Base-by-base conservation (phyloP, 1,139 yeast genomes). In the Suhomyces coccinellae region DNA sequence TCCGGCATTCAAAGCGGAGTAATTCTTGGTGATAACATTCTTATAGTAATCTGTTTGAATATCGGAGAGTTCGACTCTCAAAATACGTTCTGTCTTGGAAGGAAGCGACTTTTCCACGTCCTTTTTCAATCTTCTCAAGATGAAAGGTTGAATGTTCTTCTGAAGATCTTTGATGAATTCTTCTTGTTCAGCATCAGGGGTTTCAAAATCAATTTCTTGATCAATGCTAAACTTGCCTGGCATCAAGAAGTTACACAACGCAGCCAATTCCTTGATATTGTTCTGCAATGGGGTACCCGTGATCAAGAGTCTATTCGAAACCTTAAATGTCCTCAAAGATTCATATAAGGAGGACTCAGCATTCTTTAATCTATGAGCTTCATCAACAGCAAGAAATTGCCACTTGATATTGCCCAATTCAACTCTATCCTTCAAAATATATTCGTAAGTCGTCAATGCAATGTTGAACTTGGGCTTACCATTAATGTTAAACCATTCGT, bases 231-330 rank as follows among this genome's bases (percentile, higher is more conserved):
- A 83, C 56, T 82, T 83, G 0, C 99, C 98, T 1, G 99, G 99
- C 97, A 90, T 90, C 60, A 95, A 75, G 63, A 95, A 95, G 62
- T 93, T 88, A 46, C 95, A 90, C 52, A 95, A 76, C 0, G 99
- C 98, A 1, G 97, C 97, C 54, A 95, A 76, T 66, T 95, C 99
- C 59, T 89, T 88, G 56, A 95, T 85, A 63, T 93, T 95, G 62
- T 95, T 95, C 64, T 93, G 99, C 52, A 93, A 75, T 3, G 99
- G 99, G 1, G 99, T 95, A 69, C 99, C 99, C 4, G 99, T 95
- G 54, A 95, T 95, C 51, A 95, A 77, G 48, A 95, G 71, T 54
- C 98, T 75, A 65, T 95, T 93, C 4, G 85, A 78, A 13, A 87
- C 95, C 56, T 83, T 86, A 67, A 95, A 90, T 55, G 87, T 87